Evolutionary conservation across 208 protist species (phyloP).

Genomic region (Vickermania ingenoplastis): DNA sequence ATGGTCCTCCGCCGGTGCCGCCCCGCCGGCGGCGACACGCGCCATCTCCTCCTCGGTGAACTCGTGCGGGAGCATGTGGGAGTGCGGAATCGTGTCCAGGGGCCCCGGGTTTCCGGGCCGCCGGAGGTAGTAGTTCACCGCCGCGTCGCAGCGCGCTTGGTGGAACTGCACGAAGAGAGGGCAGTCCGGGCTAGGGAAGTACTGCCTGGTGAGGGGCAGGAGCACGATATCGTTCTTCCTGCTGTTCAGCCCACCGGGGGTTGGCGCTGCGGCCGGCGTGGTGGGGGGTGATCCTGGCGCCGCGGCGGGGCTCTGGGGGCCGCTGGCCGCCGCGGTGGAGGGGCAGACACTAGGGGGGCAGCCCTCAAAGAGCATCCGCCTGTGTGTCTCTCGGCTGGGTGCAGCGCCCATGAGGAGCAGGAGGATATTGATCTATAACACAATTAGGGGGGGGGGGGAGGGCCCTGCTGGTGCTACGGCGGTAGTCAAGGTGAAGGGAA

Average conservation of each 20-base stretch:
- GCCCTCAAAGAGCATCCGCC: conserved; percentile 31
- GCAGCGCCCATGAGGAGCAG: conserved; percentile 48
- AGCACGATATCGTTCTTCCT: conserved; percentile 56
- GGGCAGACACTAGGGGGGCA: conserved; percentile 19
- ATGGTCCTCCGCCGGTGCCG: conserved; percentile 10
- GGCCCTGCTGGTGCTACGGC: no score
- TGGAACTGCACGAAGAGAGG: conserved; percentile 79
- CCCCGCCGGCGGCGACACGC: background rate
- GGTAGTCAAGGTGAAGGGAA: no score
- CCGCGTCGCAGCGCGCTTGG: conserved; percentile 62
- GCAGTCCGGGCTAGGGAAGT: conserved; percentile 67
- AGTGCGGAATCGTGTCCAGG: conserved; percentile 58
- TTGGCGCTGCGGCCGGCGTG: background rate
- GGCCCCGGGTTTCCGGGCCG: conserved; percentile 61
- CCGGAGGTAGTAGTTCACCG: conserved; percentile 82
- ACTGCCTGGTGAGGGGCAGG: conserved; percentile 69
- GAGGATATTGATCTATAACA: no score
- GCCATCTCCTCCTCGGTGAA: background rate
- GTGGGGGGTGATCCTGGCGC: conserved; percentile 3
- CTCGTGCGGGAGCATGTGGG: background rate
- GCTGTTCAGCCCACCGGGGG: no score
- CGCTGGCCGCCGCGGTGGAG: conserved; percentile 2
- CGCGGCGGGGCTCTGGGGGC: conserved; percentile 1
- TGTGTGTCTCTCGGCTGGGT: conserved; percentile 62
- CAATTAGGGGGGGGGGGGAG: no score